Evolutionary conservation across 202 grass and related monocot genomes (phyloP), one percentile per base, ranked within the genome.

Genomic region (Alloteropsis angusta): DNA sequence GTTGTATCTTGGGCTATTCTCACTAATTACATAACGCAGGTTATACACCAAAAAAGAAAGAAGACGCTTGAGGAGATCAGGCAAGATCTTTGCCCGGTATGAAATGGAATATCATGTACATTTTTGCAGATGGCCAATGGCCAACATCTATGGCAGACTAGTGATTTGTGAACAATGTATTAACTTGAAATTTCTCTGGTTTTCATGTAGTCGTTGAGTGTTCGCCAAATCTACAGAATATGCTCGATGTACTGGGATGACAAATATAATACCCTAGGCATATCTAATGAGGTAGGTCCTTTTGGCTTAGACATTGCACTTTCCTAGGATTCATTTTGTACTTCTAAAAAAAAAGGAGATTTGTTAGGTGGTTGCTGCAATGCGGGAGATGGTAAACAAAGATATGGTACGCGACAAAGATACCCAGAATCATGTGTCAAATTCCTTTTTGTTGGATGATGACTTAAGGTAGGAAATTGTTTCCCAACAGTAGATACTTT

Each of bases 191-290:
- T 44, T 74, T 79, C 47, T 23, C 19, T 55, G 50, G 7, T 57
- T 74, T 60, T 35, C 74, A 4, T 85, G 23, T 76, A 98, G 96
- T 83, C 85, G 61, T 82, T 98, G 79, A 98, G 96, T 89, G 82
- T 98, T 63, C 82, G 89, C 32, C 95, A 98, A 87, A 98, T 98
- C 65, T 98, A 98, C 66, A 80, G 95, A 80, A 98, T 98, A 89
- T 98, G 95, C 73, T 92, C 92, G 10, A 94, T 94, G 91, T 98
- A 98, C 71, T 98, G 95, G 95, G 95, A 98, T 78, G 95, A 98
- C 67, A 94, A 88, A 83, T 98, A 98, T 44, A 79, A 85, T 59
- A 98, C 91, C 16, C 85, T 84, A 47, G 86, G 95, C 74, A 89
- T 98, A 71, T 98, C 95, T 60, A 79, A 53, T 16, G 96, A 95